Evolutionary conservation across 192 early-diverging fungal species (phyloP).

Genomic region (Mortierella claussenii): DNA sequence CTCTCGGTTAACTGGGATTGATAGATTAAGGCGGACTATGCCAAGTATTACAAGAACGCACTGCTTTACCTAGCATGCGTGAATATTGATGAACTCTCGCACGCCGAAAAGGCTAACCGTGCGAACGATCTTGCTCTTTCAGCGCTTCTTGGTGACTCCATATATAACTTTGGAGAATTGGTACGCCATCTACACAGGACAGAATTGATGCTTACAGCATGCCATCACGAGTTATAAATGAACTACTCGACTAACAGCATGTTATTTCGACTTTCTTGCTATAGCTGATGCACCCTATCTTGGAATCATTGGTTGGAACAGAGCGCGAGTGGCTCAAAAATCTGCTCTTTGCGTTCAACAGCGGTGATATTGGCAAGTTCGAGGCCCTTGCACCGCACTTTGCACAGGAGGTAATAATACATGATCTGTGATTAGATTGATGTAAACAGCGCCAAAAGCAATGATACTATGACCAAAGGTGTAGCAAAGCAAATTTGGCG

Average conservation of each 20-base stretch:
- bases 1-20: constrained; percentile 7
- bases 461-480: background rate
- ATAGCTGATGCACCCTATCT: constrained; percentile 89
- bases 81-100: constrained; percentile 80
- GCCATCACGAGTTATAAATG: no score
- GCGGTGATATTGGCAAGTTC: constrained; percentile 93
- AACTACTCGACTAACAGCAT: background rate
- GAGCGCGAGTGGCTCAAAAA: constrained; percentile 87
- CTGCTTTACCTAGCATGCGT: constrained; percentile 94
- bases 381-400: constrained; percentile 74
- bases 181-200: no score
- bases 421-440: background rate
- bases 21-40: constrained; percentile 90
- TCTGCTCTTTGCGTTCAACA: constrained; percentile 92
- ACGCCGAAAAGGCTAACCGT: constrained; percentile 83
- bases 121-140: constrained; percentile 93
- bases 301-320: constrained; percentile 80
- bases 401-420: constrained; percentile 23
- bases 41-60: constrained; percentile 95
- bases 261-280: no score
- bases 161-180: constrained; percentile 99
- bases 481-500: background rate
- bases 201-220: no score
- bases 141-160: constrained; percentile 92
- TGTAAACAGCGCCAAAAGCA: background rate